Percentiles rank a stretch among this genome's conserved stretches.
Evolutionary conservation across 2,329 filamentous ascomycete species (phyloP).

Genomic region (Epichloe festucae): DNA sequence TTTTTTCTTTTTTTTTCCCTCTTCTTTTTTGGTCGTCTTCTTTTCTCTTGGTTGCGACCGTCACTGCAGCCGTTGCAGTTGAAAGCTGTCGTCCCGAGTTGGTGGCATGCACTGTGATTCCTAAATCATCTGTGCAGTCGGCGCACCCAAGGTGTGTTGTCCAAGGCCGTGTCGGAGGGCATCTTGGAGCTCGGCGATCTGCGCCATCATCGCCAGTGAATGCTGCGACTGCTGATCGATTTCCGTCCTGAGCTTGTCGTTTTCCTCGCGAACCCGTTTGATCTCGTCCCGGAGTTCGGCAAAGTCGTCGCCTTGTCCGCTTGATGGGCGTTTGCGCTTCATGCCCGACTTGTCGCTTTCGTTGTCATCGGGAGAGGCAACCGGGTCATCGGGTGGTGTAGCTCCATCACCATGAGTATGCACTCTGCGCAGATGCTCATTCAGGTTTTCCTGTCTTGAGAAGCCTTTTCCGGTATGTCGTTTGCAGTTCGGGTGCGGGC

Average conservation of each 20-base stretch:
- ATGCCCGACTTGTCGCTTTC: constrained; percentile 31
- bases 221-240: constrained; percentile 36
- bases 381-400: constrained; percentile 21
- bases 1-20: background rate
- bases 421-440: constrained; percentile 85
- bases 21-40: background rate
- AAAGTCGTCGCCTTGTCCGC: constrained; percentile 31
- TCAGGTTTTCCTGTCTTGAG: constrained; percentile 84
- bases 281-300: constrained; percentile 49
- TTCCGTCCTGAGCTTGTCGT: constrained; percentile 42
- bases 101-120: background rate
- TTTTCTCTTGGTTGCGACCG: background rate
- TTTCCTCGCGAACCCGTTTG: constrained; percentile 53
- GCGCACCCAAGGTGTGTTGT: constrained; percentile 20
- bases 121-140: constrained; percentile 30
- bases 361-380: constrained; percentile 31
- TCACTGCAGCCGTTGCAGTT: background rate
- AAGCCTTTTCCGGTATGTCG: constrained; percentile 81
- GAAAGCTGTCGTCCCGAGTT: background rate
- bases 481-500: constrained; percentile 78
- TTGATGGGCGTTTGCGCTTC: constrained; percentile 34
- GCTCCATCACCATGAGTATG: constrained; percentile 44
- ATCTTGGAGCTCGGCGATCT: constrained; percentile 33
- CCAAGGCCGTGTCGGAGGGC: constrained; percentile 24
- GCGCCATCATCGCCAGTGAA: constrained; percentile 33